phyloP scores from a whole-genome alignment of 139 green algal species.

The Volvox africanus region DNA sequence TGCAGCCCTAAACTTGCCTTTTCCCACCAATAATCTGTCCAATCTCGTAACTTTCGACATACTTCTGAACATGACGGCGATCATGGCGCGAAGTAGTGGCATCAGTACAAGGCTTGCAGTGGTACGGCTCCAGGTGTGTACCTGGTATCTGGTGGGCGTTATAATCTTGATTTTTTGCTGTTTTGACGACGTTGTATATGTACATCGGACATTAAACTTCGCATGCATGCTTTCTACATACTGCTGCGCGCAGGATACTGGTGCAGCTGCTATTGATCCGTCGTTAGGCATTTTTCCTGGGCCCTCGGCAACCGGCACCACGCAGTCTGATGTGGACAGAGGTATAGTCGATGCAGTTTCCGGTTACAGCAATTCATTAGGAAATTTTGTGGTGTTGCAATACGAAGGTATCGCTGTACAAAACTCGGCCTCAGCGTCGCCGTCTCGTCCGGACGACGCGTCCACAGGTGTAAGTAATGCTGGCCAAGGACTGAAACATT shows the following conservation, averaged over 20 bases:
- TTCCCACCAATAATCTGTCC: not conserved
- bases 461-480: too few relatives aligned
- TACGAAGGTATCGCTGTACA: not conserved
- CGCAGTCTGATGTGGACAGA: not conserved
- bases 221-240: not conserved
- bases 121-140: slow-evolving; percentile 14
- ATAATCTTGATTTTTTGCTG: not conserved
- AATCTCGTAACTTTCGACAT: not conserved
- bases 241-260: slow-evolving; percentile 1
- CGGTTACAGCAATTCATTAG: not conserved
- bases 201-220: too few relatives aligned
- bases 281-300: not conserved
- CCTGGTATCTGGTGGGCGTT: not conserved
- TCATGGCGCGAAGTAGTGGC: not conserved
- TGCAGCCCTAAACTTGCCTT: not conserved
- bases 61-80: not conserved
- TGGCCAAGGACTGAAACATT: not conserved
- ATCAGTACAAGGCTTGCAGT: not conserved
- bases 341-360: not conserved
- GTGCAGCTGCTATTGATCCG: not conserved
- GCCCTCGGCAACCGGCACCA: not conserved
- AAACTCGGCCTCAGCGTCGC: not conserved
- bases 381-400: slow-evolving; percentile 30
- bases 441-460: not conserved
- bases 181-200: too few relatives aligned